Base-by-base conservation (phyloP, 2,329 filamentous ascomycete genomes). In the Fusarium sp. region DNA sequence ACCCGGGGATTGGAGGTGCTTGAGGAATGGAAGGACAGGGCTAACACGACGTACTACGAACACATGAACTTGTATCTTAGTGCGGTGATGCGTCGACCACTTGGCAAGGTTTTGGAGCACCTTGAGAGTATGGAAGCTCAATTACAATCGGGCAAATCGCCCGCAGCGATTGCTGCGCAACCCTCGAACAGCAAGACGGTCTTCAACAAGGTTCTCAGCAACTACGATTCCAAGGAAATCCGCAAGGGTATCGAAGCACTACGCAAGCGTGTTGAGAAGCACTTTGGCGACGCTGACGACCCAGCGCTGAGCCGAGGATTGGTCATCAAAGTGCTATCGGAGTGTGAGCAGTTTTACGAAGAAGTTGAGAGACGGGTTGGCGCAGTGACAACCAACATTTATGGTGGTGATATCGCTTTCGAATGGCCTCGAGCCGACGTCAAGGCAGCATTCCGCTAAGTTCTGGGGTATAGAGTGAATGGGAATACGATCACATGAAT, bases 181-280 rank as follows among this genome's bases (percentile, higher is more conserved):
- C 91, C 94, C 4, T 94, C 92, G 71, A 96, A 97, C 82, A 92
- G 90, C 29, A 94, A 93, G 77, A 84, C 86, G 8, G 89, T 92
- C 6, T 97, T 96, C 78, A 95, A 94, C 85, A 98, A 97, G 82
- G 83, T 97, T 6, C 85, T 98, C 34, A 87, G 91, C 59, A 86
- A 87, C 46, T 92, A 96, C 79, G 95, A 98, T 79, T 85, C 85
- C 22, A 94, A 93, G 78, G 94, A 98, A 80, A 88, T 98, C 45
- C 88, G 92, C 70, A 94, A 94, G 78, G 94, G 95, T n/a, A 91
- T 97, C 72, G 94, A 97, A 75, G 88, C 93, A 57, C 85, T 98
- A 72, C 91, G 91, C 76, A 97, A 97, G 83, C 88, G 95, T 52
- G 93, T 98, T 2, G 95, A 98, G 82, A 99, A 98, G 83, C 95